Base-by-base conservation (phyloP, 768 basidiomycete species). In the Rhodocollybia butyracea region DNA sequence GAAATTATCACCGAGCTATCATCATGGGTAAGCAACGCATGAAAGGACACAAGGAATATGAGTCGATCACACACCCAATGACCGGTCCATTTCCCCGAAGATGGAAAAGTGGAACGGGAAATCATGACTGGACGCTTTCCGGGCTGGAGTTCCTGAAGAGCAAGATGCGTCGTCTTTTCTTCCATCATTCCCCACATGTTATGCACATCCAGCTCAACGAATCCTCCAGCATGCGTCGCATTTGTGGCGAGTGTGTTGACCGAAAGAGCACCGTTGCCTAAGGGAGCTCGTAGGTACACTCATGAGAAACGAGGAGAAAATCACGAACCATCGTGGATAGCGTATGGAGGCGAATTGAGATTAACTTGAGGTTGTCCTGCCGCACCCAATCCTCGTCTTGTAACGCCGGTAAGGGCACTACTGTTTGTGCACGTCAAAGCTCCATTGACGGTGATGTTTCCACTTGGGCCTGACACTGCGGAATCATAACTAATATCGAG, bases 101-200 rank as follows among this genome's bases (percentile, higher is more conserved):
- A 82, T 4, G 85, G 75, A 68, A 87, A 87, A 0, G 86, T 88
- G 27, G 85, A 86, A 7, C 86, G 82, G 60, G 79, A 78, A 60
- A 88, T 88, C 54, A 88, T 59, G 70, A 88, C 91, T 1, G 89
- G 89, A 6, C 88, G 76, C 64, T 81, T 78, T 3, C 80, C 81
- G 2, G 83, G 76, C 3, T 76, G 68, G 50, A 89, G 68, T 5
- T 76, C 64, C 60, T 76, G 71, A 40, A 89, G 55, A 4, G 86
- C 85, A 22, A 79, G 66, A 68, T 86, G 75, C 3, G 88, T 86
- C 1, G 87, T 72, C 59, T 79, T 79, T 59, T 83, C 85, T 64
- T 88, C 84, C 84, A 88, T 85, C 62, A 83, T 65, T 17, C 88
- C 87, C 76, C 80, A 89, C 54, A 89, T 58, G 65, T 85, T 89